Evolutionary conservation across 2,329 filamentous ascomycete genomes (phyloP).

Genomic region (Cryphonectria japonica): DNA sequence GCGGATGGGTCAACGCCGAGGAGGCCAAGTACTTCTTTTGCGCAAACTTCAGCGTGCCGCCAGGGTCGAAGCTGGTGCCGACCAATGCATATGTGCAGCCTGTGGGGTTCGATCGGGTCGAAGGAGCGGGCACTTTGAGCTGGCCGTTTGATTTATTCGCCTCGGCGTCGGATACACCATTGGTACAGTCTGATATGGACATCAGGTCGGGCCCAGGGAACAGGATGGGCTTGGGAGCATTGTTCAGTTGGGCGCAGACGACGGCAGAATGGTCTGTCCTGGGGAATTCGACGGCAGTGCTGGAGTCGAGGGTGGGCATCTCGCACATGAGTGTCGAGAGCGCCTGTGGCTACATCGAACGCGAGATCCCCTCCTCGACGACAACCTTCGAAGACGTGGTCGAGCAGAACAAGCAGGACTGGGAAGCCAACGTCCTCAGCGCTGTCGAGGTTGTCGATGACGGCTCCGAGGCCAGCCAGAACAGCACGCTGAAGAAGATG

Average conservation of each 20-base stretch:
- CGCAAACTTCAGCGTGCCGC: constrained; percentile 18
- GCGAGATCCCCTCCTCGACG: constrained; percentile 14
- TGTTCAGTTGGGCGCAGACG: constrained; percentile 20
- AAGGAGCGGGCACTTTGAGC: constrained; percentile 19
- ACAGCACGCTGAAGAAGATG: constrained; percentile 33
- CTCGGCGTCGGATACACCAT: not conserved
- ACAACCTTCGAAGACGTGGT: constrained; percentile 16
- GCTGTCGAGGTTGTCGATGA: constrained; percentile 18
- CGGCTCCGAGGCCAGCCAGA: constrained; percentile 11
- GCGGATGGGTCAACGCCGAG: constrained; percentile 19
- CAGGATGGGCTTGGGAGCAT: constrained; percentile 19
- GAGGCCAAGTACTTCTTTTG: constrained; percentile 16
- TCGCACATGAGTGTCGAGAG: constrained; percentile 18
- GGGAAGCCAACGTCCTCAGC: constrained; percentile 21
- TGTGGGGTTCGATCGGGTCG: constrained; percentile 8
- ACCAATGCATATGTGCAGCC: constrained; percentile 20
- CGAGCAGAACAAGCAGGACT: constrained; percentile 17
- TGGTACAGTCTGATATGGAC: constrained; percentile 13
- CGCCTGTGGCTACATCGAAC: constrained; percentile 17
- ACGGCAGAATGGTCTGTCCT: not conserved
- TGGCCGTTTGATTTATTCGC: constrained; percentile 17
- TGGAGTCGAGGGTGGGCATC: constrained; percentile 16
- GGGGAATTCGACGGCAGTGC: constrained; percentile 10
- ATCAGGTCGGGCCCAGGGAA: constrained; percentile 17
- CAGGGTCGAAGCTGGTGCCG: not conserved